Conservation (phyloP, 179 eudicot genomes). For the Heliamphora ciliata region DNA sequence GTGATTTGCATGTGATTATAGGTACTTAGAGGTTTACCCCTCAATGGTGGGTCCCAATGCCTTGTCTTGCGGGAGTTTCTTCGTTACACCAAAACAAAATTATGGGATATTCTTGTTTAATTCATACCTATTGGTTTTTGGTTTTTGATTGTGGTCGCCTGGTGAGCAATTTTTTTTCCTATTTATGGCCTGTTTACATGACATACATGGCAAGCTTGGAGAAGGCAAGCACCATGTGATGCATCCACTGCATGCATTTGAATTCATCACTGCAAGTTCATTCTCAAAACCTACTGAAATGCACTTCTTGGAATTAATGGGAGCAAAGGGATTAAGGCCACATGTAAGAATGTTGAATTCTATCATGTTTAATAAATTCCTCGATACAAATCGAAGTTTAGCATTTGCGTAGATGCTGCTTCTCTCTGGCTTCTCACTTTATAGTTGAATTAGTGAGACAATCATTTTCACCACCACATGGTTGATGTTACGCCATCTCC, state of each 20-base stretch:
- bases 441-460: not conserved
- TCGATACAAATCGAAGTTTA: not conserved
- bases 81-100: too few species aligned
- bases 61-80: too few species aligned
- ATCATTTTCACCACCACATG: too few species aligned
- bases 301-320: not conserved
- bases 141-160: constrained; percentile 53
- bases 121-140: not conserved
- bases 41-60: too few species aligned
- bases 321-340: not conserved
- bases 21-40: too few species aligned
- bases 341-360: not conserved
- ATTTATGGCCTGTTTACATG: constrained; percentile 77
- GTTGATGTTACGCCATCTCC: too few species aligned
- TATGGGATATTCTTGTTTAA: not conserved
- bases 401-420: not conserved
- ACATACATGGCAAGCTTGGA: constrained; percentile 88
- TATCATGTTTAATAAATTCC: not conserved
- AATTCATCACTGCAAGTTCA: not conserved
- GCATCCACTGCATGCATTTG: not conserved
- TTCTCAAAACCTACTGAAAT: not conserved
- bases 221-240: constrained; percentile 29
- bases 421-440: not conserved
- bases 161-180: constrained; percentile 75
- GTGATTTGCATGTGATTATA: too few species aligned